Evolutionary conservation across 805 yeast genomes (phyloP), one percentile per base, ranked within the genome.

Genomic region (Phaffomyces opuntiae): DNA sequence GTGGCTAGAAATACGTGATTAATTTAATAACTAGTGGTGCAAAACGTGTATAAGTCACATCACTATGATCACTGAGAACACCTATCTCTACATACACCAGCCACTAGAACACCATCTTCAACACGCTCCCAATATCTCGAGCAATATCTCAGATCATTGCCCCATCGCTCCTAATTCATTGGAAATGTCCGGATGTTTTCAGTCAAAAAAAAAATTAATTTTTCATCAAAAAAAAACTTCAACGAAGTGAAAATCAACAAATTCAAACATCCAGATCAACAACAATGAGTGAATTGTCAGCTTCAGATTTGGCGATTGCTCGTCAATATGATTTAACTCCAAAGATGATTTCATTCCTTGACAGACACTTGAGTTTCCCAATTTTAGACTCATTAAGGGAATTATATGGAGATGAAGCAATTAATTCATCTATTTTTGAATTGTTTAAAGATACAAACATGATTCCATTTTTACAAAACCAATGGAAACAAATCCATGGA

Each of bases 321-420:
- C 68, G 70, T 50, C 59, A 73, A 52, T 74, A 74, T 60, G 84
- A 80, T 54, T 62, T 80, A 57, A 75, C 83, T 9, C 65, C 67
- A 43, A 72, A 74, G 60, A 61, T 81, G 49, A 65, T 75, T 50
- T 78, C 78, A 38, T 81, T 77, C 55, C 63, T 81, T 55, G 87
- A 81, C 63, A 72, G 84, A 50, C 83, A 79, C 54, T 63, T 81
- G 59, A 66, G 74, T 46, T 77, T 73, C 50, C 78, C 79, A 39
- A 61, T 80, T 53, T 60, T 77, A 29, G 78, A 74, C 57, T 72
- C 70, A 39, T 65, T 73, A 42, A 67, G 70, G 31, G 66, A 67
- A 47, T 60, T 75, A 32, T 73, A 76, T 56, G 73, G 70, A 48
- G 72, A 67, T 43, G 57, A 64, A 46, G 69, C 67, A 48, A 65